Evolutionary conservation across 352 stramenopile species (phyloP).

Genomic region (Achlya hypogyna): DNA sequence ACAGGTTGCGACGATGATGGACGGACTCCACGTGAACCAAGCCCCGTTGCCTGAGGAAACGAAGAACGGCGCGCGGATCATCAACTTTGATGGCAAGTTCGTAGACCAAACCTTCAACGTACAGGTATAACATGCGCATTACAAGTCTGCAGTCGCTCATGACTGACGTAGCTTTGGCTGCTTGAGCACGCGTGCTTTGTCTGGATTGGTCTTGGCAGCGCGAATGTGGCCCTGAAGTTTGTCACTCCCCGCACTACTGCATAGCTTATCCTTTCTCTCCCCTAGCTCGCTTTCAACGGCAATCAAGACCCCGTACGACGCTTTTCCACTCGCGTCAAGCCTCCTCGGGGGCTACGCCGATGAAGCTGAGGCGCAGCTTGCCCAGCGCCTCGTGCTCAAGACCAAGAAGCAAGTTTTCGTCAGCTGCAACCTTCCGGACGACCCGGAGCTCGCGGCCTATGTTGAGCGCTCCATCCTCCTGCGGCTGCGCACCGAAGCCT

Average conservation of each 20-base stretch:
- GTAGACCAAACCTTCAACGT: constrained; percentile 55
- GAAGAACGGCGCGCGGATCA: constrained; percentile 20
- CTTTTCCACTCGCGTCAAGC: constrained; percentile 60
- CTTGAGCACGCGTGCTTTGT: constrained; percentile 58
- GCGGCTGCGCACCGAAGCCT: constrained; percentile 36
- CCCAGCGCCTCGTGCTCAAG: constrained; percentile 52
- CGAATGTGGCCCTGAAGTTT: neutral
- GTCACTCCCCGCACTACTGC: neutral
- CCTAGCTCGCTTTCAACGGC: constrained; percentile 65
- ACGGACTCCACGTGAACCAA: neutral
- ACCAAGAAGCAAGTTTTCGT: constrained; percentile 70
- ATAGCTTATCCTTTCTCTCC: too few relatives aligned
- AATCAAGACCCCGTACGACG: constrained; percentile 64
- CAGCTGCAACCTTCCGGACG: constrained; percentile 63
- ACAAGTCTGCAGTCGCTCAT: neutral
- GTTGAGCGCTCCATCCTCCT: constrained; percentile 56
- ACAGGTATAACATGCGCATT: constrained; percentile 22
- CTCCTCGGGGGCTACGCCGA: constrained; percentile 54
- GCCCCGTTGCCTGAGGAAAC: neutral
- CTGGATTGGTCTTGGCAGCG: constrained; percentile 52
- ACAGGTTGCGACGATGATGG: neutral
- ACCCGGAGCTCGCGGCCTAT: constrained; percentile 59
- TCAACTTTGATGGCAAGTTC: constrained; percentile 45
- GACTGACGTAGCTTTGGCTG: constrained; percentile 46
- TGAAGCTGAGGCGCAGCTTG: constrained; percentile 77